Percentiles rank a stretch among this genome's conserved stretches.
Conservation (phyloP, 805 yeast species). For the Kluyveromyces nonfermentans region DNA sequence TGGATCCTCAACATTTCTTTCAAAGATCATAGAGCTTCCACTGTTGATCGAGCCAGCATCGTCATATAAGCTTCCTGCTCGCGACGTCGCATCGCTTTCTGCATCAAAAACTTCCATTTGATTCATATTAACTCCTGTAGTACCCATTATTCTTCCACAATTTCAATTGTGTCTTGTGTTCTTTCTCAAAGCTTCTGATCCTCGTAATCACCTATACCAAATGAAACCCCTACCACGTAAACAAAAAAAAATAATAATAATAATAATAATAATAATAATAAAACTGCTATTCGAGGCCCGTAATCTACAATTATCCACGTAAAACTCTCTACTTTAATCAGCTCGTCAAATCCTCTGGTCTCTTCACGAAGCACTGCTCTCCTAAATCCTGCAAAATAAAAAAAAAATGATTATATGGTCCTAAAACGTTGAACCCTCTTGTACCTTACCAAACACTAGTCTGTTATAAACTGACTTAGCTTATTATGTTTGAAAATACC, state of each 20-base stretch:
- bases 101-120: background rate
- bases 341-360: background rate
- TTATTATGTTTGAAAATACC: too few species aligned
- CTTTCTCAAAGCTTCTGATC: background rate
- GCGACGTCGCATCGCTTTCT: background rate
- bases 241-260: too few species aligned
- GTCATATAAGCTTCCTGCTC: slow-evolving; percentile 1
- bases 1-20: slow-evolving; percentile 58
- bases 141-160: background rate
- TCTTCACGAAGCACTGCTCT: background rate
- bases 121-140: background rate
- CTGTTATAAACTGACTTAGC: too few species aligned
- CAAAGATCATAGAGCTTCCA: slow-evolving; percentile 47
- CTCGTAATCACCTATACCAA: background rate
- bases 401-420: too few species aligned
- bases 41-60: slow-evolving; percentile 10
- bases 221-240: background rate
- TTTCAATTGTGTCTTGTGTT: too few species aligned
- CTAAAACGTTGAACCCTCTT: background rate
- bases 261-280: too few species aligned
- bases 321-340: too few species aligned
- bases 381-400: background rate
- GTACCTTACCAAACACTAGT: background rate
- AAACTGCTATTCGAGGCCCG: background rate
- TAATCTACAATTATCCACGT: too few species aligned